Evolutionary conservation across 2,329 filamentous ascomycete genomes (phyloP).

Genomic region (Berkeleyomyces rouxiae): DNA sequence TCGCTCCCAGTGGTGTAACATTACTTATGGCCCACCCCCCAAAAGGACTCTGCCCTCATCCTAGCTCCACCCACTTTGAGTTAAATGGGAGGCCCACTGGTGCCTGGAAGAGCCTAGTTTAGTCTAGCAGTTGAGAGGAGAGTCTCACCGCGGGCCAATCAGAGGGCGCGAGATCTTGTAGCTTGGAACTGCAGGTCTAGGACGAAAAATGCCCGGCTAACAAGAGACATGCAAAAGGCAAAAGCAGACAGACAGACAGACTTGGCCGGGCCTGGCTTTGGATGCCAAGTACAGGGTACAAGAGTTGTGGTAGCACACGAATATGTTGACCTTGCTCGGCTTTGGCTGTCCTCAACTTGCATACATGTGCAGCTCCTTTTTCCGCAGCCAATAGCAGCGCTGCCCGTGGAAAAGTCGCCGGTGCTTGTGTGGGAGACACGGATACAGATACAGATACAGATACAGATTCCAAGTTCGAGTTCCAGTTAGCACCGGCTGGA

Average conservation of each 20-base stretch:
- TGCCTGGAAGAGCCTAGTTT: not conserved
- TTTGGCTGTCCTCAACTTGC: too few relatives aligned
- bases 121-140: not conserved
- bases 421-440: not conserved
- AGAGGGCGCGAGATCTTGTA: not conserved
- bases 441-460: not conserved
- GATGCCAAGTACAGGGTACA: too few relatives aligned
- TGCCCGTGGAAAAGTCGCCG: not conserved
- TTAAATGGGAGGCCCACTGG: not conserved
- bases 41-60: not conserved
- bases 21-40: not conserved
- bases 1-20: not conserved
- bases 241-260: too few relatives aligned
- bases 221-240: not conserved
- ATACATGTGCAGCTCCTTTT: not conserved
- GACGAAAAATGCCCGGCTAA: not conserved
- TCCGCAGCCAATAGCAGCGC: not conserved
- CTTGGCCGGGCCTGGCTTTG: too few relatives aligned
- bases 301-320: too few relatives aligned
- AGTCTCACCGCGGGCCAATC: not conserved
- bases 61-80: not conserved
- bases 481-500: too few relatives aligned
- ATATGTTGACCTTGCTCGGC: too few relatives aligned
- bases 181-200: not conserved
- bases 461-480: too few relatives aligned